A percentile compares a stretch with the other conserved stretches of the same genome.
phyloP scores from a whole-genome alignment of 2,329 filamentous ascomycete species.

The Trichoderma arundinaceum region DNA sequence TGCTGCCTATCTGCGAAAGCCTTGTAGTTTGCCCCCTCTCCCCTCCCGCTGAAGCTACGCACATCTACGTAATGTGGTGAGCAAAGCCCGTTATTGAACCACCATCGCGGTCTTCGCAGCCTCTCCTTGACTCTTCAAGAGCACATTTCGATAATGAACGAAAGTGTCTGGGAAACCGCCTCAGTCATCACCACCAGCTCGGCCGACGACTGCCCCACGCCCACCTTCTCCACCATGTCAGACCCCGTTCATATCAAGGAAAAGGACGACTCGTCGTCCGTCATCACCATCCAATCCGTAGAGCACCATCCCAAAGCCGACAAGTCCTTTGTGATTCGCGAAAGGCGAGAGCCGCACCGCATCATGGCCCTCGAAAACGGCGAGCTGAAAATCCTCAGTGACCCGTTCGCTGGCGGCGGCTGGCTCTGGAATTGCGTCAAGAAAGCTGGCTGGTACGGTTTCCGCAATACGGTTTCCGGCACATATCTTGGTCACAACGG shows the following conservation, averaged over 20 bases:
- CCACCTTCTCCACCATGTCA: slow-evolving; percentile 1
- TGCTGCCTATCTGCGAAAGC: background rate
- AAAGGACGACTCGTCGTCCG: background rate
- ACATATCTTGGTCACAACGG: slow-evolving; percentile 9
- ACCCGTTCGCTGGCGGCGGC: background rate
- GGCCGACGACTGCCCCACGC: background rate
- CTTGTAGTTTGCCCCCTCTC: background rate
- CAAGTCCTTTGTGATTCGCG: slow-evolving; percentile 10
- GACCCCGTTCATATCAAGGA: background rate
- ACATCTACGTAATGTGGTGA: no score
- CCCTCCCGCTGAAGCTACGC: background rate
- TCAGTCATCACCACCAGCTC: background rate
- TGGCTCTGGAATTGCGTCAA: slow-evolving; percentile 25
- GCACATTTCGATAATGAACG: background rate
- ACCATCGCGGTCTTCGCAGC: background rate
- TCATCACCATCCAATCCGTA: background rate
- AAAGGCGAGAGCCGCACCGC: background rate
- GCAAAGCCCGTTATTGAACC: background rate
- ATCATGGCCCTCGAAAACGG: slow-evolving; percentile 1
- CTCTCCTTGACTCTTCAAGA: background rate
- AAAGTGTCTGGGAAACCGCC: background rate
- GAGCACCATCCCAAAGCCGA: slow-evolving; percentile 9
- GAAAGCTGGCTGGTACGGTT: slow-evolving; percentile 22
- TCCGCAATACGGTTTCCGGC: slow-evolving; percentile 21
- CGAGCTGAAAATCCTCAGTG: background rate